phyloP scores from a whole-genome alignment of 805 yeast species.

The Phaffomyces opuntiae region DNA sequence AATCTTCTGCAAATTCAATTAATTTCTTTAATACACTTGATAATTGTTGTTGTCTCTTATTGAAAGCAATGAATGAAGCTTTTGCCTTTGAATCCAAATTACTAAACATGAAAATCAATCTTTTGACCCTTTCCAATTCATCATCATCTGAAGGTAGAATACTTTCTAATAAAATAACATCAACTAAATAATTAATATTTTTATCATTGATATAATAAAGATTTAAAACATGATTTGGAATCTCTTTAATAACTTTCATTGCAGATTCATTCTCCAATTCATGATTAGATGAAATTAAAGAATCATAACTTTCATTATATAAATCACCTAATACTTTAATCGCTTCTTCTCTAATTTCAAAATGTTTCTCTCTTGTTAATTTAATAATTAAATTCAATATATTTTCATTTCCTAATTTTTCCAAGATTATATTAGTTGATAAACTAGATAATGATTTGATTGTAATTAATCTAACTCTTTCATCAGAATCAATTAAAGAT shows the following conservation, averaged over 20 bases:
- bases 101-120: conserved; percentile 44
- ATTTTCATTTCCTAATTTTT: conserved; percentile 37
- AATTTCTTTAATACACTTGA: conserved; percentile 44
- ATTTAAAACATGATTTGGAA: conserved; percentile 62
- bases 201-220: conserved; percentile 69
- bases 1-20: conserved; percentile 41
- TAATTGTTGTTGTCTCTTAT: conserved; percentile 59
- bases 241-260: conserved; percentile 28
- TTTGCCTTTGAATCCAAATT: conserved; percentile 50
- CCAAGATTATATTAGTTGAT: conserved; percentile 39
- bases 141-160: conserved; percentile 50
- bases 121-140: conserved; percentile 38
- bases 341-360: conserved; percentile 54
- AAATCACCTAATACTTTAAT: conserved; percentile 47
- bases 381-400: conserved; percentile 51
- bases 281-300: conserved; percentile 16
- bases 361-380: conserved; percentile 64
- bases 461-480: conserved; percentile 58
- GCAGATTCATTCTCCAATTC: not conserved
- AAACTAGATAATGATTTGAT: conserved; percentile 44
- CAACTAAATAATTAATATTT: conserved; percentile 59
- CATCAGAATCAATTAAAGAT: conserved; percentile 70
- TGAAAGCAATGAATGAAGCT: conserved; percentile 61
- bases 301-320: conserved; percentile 40
- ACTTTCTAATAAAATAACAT: conserved; percentile 49